Evolutionary conservation across 441 rosid genomes (phyloP), one percentile per base, ranked within the genome.

Genomic region (Adansonia grandidieri): DNA sequence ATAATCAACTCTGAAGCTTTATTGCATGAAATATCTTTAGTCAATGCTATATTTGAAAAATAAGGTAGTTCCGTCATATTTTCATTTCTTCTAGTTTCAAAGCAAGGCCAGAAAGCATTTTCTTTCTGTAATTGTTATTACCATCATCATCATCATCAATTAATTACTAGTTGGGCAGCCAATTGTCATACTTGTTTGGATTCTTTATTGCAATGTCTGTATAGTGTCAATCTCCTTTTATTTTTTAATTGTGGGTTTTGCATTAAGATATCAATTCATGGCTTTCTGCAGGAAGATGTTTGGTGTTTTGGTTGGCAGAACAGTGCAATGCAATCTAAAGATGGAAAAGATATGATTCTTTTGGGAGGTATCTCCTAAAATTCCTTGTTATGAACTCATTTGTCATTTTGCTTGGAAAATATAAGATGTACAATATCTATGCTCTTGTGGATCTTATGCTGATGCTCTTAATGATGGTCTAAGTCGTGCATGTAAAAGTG

Each of bases 251-350:
- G 9, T 15, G 64, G 32, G 51, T 2, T 70, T 61, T 72, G 64
- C 74, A 45, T 65, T 74, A 71, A 69, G 42, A 69, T 50, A 32
- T 70, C 24, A 51, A 11, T 53, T 70, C 58, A 53, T 71, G 61
- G 50, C 42, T 71, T 78, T 75, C 67, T 73, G 64, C 87, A 96
- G 99, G 96, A 88, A 1, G 82, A 90, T 73, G 74, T 61, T 9
- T 94, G 98, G 98, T 96, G 99, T 75, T 66, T 96, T 65, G 99
- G 99, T 80, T 96, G 98, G 98, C 94, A 87, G 83, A 88, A 85
- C 44, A 87, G 95, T 70, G 97, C 91, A 40, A 5, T 84, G 74
- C 88, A 86, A 79, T 87, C 94, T 60, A 91, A 79, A 85, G 97
- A 87, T 58, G 93, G 93, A 70, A 87, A 50, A 84, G 82, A 79